A percentile compares a stretch with the other conserved stretches of the same genome.
Evolutionary conservation across 805 yeast species (phyloP).

Genomic region (Metahyphopichia silvanorum): DNA sequence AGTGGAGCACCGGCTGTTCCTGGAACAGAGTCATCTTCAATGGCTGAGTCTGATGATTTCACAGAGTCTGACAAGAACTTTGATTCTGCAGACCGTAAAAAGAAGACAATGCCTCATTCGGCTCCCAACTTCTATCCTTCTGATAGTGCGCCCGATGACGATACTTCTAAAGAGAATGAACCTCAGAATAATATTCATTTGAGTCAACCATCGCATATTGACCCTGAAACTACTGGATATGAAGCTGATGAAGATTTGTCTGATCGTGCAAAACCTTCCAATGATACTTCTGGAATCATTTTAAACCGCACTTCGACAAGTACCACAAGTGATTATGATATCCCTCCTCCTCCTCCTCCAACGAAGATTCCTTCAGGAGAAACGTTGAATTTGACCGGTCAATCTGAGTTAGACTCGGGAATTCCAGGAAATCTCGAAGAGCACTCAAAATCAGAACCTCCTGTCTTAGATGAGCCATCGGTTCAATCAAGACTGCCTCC

Average conservation of each 20-base stretch:
- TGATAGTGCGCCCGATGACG: constrained; percentile 7
- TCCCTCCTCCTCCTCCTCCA: constrained; percentile 7
- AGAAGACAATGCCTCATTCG: constrained; percentile 1
- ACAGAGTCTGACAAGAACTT: constrained; percentile 14
- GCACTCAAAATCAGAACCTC: no score
- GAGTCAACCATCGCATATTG: constrained; percentile 9
- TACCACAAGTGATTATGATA: constrained; percentile 1
- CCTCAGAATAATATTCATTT: constrained; percentile 11
- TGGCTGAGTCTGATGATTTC: constrained; percentile 22
- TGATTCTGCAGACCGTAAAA: constrained; percentile 6
- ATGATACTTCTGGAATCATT: not conserved
- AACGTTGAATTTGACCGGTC: not conserved
- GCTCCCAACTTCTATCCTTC: constrained; percentile 3
- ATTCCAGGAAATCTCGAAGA: no score
- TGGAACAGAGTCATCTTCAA: constrained; percentile 6
- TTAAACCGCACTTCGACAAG: no score
- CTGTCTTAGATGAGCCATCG: no score
- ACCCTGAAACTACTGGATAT: constrained; percentile 51
- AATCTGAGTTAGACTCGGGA: no score
- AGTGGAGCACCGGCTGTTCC: constrained; percentile 5
- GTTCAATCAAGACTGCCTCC: no score
- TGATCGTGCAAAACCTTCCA: constrained; percentile 16
- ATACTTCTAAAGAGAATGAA: not conserved
- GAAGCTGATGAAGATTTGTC: constrained; percentile 63
- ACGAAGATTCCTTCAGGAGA: constrained; percentile 1